Evolutionary conservation across 768 basidiomycete genomes (phyloP), one percentile per base, ranked within the genome.

Genomic region (Lentinula detonsa): DNA sequence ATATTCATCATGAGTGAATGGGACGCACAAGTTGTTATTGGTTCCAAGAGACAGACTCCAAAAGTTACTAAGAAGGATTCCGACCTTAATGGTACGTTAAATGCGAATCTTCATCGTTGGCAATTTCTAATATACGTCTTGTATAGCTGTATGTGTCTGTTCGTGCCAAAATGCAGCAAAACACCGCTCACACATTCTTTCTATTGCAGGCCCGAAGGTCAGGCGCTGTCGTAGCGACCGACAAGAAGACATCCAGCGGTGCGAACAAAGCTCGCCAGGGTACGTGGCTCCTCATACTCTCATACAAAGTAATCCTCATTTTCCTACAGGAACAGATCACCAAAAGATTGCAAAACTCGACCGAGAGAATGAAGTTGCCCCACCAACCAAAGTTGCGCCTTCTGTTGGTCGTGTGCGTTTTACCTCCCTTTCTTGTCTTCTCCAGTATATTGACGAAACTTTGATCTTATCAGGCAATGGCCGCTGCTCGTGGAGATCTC

Each of bases 291-390:
- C 62, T 34, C 48, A 42, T 37, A 28, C 31, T 40, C 5, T 51
- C 62, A 46, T 23, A 53, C 48, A 56, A 6, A 1, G 5, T 21
- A 39, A 5, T 40, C 0, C 57, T 48, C 28, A 23, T 28, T 6
- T 39, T 45, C 49, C 13, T 13, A 48, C 61, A 95, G 93, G 91
- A 39, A 91, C 92, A 64, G 95, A 98, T 75, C 93, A 96, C 76
- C 92, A 94, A 70, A 85, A 85, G 60, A 95, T 95, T 70, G 94
- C 91, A 28, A 95, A 95, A 70, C 87, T 98, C 46, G 95, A 95
- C 73, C 85, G 92, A 48, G 93, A 97, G 67, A 95, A 98, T 72
- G 95, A 96, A 69, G 94, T 96, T 23, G 93, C 94, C 8, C 94
- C 95, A 6, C 95, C 95, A 51, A 66, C 89, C 57, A 96, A 93